Evolutionary conservation across 2,329 filamentous ascomycete genomes (phyloP), one percentile per base, ranked within the genome.

Genomic region (Neobulgaria alba): DNA sequence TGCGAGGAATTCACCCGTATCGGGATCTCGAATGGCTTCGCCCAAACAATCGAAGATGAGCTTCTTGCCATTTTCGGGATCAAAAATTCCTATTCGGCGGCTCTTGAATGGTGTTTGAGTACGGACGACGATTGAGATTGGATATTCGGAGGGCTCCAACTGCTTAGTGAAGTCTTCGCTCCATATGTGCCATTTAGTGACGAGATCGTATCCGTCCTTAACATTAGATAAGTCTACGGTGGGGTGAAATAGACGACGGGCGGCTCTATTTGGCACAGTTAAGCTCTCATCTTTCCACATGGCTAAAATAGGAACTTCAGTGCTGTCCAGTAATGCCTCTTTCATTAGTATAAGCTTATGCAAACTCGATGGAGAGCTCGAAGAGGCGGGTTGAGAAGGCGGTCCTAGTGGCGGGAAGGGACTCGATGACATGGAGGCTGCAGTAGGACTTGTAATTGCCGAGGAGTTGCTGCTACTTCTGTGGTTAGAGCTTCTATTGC

Each of bases 251-350:
- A 81, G 59, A 3, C 63, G 59, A 10, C 72, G 65, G 10, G 74
- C 56, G 30, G 57, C 57, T 50, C 73, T 75, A 54, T 90, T 90
- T 3, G 83, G 79, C 32, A 87, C 78, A 0, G 76, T 79, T 34
- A 87, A 77, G 35, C 75, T 82, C 39, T 82, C 77, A 49, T 90
- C 85, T 55, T 80, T 82, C 85, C 85, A 89, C 77, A 88, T 84
- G 17, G 82, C 80, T 33, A 88, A 66, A 16, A 86, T 80, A 0
- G 85, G 84, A 56, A 85, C 78, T 46, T 77, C 73, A 18, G 85
- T 84, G 29, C 78, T 84, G 55, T 87, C 82, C 5, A 90, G 64
- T 15, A 89, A 68, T 1, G 83, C 82, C 56, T 89, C 83, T 59
- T 88, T 89, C 65, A 90, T 76, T 37, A 79, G 68, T 5, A 75